Percentiles rank a stretch among this genome's conserved stretches.
phyloP scores from a whole-genome alignment of 495 filamentous ascomycete species.

The Aspergillus incahuasiensis region DNA sequence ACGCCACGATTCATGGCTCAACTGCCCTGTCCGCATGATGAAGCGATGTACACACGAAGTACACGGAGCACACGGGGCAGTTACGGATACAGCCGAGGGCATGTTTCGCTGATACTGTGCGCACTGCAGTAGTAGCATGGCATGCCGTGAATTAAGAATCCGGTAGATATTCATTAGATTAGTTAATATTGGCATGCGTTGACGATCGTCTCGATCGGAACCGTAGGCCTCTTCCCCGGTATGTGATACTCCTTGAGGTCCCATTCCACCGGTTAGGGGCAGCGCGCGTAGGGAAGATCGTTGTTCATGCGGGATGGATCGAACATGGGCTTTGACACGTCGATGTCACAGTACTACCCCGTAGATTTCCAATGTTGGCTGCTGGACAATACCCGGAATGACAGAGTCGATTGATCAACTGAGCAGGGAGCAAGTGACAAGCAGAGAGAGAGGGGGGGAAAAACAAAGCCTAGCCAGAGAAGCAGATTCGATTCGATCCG shows the following conservation, averaged over 20 bases:
- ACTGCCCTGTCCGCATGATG: constrained; percentile 7
- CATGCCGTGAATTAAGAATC: constrained; percentile 2
- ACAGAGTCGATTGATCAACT: background rate
- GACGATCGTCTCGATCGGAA: constrained; percentile 25
- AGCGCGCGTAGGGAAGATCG: constrained; percentile 6
- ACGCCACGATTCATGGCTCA: background rate
- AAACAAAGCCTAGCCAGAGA: background rate
- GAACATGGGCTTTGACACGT: constrained; percentile 13
- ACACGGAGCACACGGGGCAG: background rate
- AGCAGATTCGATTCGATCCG: background rate
- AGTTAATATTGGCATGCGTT: too few relatives aligned
- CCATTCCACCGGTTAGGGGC: constrained; percentile 20
- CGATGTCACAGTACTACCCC: background rate
- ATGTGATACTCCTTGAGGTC: constrained; percentile 12
- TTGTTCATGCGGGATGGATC: constrained; percentile 15
- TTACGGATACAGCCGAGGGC: background rate
- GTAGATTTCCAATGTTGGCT: background rate
- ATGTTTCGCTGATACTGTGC: background rate
- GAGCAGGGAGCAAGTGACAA: background rate
- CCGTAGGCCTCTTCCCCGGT: constrained; percentile 16
- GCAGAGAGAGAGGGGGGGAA: background rate
- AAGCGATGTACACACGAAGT: background rate
- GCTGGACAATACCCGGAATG: background rate
- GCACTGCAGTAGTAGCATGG: background rate
- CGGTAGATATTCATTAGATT: background rate